Percentiles rank a stretch among this genome's conserved stretches.
phyloP scores from a whole-genome alignment of 768 basidiomycete species.

The Leccinum pellstonianum region DNA sequence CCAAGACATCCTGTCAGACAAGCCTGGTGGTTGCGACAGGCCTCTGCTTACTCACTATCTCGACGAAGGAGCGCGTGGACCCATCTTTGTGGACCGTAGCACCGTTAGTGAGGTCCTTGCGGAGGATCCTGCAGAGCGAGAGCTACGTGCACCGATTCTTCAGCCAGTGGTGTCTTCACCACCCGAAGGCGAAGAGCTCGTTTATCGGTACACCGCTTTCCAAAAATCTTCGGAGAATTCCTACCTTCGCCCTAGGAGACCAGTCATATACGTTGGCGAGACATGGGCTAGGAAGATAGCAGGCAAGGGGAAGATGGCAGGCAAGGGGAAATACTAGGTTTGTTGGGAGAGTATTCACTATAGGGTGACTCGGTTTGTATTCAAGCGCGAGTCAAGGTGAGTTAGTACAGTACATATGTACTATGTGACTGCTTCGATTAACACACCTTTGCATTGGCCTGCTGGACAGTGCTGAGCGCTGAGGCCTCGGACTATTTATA shows the following conservation, averaged over 20 bases:
- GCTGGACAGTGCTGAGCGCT: too few species aligned
- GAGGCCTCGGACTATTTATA: too few species aligned
- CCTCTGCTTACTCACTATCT: slow-evolving; percentile 11
- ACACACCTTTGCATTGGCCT: too few species aligned
- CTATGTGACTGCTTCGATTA: too few species aligned
- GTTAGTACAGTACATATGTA: too few species aligned
- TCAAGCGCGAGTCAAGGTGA: too few species aligned
- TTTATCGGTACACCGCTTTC: not conserved
- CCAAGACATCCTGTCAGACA: not conserved
- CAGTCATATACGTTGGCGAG: slow-evolving; percentile 11
- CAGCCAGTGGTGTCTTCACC: slow-evolving; percentile 1
- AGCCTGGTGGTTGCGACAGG: not conserved
- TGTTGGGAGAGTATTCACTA: too few species aligned
- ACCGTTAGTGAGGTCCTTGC: not conserved
- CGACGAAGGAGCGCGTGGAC: slow-evolving; percentile 3
- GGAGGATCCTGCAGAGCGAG: slow-evolving; percentile 3
- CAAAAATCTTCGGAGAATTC: too few species aligned
- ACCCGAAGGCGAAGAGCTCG: slow-evolving; percentile 10
- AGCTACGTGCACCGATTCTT: slow-evolving; percentile 1
- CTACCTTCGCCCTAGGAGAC: not conserved
- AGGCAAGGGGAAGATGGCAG: not conserved
- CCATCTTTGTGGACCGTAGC: slow-evolving; percentile 7
- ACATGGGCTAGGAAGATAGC: slow-evolving; percentile 9
- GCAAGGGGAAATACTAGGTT: too few species aligned
- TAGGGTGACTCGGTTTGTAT: too few species aligned